Base-by-base conservation (phyloP, 148 eudicot genomes). In the Rhododendron kiyosumense region DNA sequence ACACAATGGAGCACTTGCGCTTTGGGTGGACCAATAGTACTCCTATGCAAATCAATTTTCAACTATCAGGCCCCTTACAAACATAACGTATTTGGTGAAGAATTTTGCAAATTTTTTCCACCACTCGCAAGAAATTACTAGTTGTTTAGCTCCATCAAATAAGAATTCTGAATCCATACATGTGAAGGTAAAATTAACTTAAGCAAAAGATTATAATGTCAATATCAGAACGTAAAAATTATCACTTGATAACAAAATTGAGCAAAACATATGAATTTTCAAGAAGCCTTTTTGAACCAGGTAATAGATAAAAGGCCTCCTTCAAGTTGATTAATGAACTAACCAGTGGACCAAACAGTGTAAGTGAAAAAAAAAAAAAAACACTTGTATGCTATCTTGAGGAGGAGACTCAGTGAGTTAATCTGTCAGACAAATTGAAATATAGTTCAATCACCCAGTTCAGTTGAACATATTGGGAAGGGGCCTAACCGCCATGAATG, bases 401-500 rank as follows among this genome's bases (percentile, higher is more conserved):
- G 36, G 18, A 75, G 38, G 36, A 75, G 36, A 76, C 43, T 20
- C 28, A 11, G 9, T n/a, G 8, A 78, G 81, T 24, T 8, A 18
- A 57, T 34, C 83, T 81, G 28, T 28, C 46, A 52, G 83, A 81
- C 12, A 20, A 81, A 79, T 51, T 36, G 28, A 54, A 57, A 81
- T 24, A 81, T 57, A 22, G 24, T 54, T 26, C 8, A 7, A 28
- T 83, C 18, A 17, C 51, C 69, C 57, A 48, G 14, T 59, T 90
- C 86, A 94, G 91, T 83, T 86, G 86, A 30, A 71, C 96, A 93
- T 95, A 91, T 90, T 91, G 30, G 95, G 98, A 61, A 95, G 94
- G 26, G 98, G 96, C 87, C 98, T 88, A 51, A 93, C 96, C 5
- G 98, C 98, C 98, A 94, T 93, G 91, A 95, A 95, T 20, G 96